These are phyloP conservation scores for Xylaria digitata DNA, from an alignment of 2,329 filamentous ascomycete genomes.

Conservation along the genomic window DNA sequence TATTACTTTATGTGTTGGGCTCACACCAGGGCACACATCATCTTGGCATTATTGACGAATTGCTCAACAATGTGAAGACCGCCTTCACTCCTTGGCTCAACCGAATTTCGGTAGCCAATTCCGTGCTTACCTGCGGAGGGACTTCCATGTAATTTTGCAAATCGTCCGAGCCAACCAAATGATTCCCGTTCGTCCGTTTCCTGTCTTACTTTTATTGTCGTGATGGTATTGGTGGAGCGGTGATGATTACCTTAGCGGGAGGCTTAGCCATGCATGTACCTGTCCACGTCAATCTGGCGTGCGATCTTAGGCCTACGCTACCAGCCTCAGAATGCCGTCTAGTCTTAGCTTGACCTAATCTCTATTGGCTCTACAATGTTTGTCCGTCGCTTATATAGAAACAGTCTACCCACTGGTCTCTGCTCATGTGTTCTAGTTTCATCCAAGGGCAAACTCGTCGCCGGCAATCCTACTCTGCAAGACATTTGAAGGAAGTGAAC, in stretches of 20 bases:
- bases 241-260: slow-evolving; percentile 20
- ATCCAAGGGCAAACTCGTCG: slow-evolving; percentile 1
- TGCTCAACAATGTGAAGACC: too few species aligned
- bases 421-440: slow-evolving; percentile 4
- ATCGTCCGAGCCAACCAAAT: slow-evolving; percentile 21
- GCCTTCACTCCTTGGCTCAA: neutral
- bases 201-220: slow-evolving; percentile 19
- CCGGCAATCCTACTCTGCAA: neutral
- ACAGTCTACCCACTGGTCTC: neutral
- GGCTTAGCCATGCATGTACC: slow-evolving; percentile 25
- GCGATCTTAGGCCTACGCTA: neutral
- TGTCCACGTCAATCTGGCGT: slow-evolving; percentile 10
- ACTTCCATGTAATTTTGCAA: slow-evolving; percentile 1
- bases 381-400: slow-evolving; percentile 16
- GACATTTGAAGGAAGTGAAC: neutral
- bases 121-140: slow-evolving; percentile 18
- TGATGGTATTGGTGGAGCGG: slow-evolving; percentile 17
- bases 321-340: slow-evolving; percentile 21
- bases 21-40: slow-evolving; percentile 15
- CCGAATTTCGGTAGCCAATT: slow-evolving; percentile 21
- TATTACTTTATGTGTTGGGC: neutral
- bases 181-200: slow-evolving; percentile 5
- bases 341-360: neutral
- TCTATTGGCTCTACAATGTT: neutral
- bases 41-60: slow-evolving; percentile 2